Conservation (phyloP, 2,329 filamentous ascomycete genomes). For the Zasmidium citrigriseum region DNA sequence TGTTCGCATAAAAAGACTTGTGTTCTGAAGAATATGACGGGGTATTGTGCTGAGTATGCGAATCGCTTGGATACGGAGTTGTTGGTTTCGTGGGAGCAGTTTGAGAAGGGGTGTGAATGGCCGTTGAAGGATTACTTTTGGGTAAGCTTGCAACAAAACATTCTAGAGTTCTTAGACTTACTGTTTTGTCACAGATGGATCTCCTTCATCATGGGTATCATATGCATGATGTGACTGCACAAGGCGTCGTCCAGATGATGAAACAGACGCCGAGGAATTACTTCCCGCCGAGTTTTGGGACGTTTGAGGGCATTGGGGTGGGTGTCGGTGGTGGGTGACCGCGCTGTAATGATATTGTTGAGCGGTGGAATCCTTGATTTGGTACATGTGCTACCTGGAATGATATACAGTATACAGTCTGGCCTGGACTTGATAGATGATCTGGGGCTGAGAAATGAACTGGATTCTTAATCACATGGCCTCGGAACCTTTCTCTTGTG, state of each 20-base stretch:
- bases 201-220: constrained; percentile 3
- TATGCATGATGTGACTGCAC: constrained; percentile 4
- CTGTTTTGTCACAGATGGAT: background rate
- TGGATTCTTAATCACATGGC: too few species aligned
- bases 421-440: too few species aligned
- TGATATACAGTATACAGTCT: too few species aligned
- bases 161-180: background rate
- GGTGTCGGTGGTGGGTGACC: background rate
- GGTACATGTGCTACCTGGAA: too few species aligned
- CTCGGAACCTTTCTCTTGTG: too few species aligned
- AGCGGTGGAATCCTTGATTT: too few species aligned
- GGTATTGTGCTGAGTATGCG: background rate
- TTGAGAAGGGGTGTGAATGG: background rate
- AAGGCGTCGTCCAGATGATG: constrained; percentile 3
- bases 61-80: background rate
- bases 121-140: constrained; percentile 6
- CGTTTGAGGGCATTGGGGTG: background rate
- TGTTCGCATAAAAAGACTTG: constrained; percentile 1
- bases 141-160: background rate
- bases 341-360: too few species aligned
- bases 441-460: too few species aligned
- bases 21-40: background rate
- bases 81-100: background rate
- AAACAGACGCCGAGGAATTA: background rate
- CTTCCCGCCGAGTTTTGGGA: background rate